Base-by-base conservation (phyloP, 352 stramenopile genomes). In the Pythium grandisporangium region DNA sequence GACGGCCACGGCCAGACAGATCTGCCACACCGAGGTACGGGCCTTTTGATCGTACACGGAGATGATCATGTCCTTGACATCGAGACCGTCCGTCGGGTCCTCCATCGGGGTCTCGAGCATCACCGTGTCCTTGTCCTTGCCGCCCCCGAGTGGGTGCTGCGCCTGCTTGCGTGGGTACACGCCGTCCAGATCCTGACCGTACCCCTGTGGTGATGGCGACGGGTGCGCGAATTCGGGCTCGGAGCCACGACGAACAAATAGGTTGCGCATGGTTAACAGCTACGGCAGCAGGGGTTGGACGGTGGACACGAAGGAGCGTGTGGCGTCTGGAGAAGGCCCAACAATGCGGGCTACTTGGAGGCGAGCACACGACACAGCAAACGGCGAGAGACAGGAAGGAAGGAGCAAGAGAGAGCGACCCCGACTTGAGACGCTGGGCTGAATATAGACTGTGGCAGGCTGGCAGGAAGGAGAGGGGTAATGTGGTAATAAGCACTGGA, bases 31-130 rank as follows among this genome's bases (percentile, higher is more conserved):
- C 34, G 55, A 66, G 27, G 63, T 59, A 37, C 56, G 67, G 45
- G 51, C 36, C 33, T 43, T 59, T 39, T 75, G 53, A 30, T 77
- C 68, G 41, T 74, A 72, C 10, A 53, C 52, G 25, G 48, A 72
- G 27, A 56, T 40, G 37, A 81, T 64, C 60, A 77, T 75, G 41
- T 75, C 65, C 24, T 63, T 66, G 23, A 72, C 42, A 30, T 55
- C 51, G 37, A 76, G 47, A 10, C 52, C 52, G 12, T 51, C 61
- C 41, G 43, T 58, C 25, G 30, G 49, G 53, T 36, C 37, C 48
- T 17, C 54, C 37, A n/a, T 42, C 46, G 4, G 53, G 39, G 21
- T 49, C 34, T 4, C 13, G 6, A 16, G 24, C 30, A 13, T 25
- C 20, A 17, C 42, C 10, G 30, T 37, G 41, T 32, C 27, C 14